Conservation (phyloP, 805 yeast genomes). For the Yamadazyma endophytica region DNA sequence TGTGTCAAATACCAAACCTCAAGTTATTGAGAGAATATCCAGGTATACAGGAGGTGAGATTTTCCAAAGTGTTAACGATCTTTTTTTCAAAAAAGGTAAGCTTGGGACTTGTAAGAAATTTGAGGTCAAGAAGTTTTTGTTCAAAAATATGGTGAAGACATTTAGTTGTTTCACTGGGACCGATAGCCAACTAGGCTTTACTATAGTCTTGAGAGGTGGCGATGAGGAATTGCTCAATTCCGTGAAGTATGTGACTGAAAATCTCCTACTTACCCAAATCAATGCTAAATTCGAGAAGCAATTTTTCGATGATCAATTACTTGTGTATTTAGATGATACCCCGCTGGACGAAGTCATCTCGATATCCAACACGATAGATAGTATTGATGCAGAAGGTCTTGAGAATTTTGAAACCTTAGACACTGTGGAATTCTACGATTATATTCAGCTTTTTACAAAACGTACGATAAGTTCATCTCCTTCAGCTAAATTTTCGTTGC, state of each 20-base stretch:
- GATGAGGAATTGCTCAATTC: slow-evolving; percentile 55
- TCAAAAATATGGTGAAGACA: slow-evolving; percentile 56
- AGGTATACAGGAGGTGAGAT: slow-evolving; percentile 81
- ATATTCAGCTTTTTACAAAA: slow-evolving; percentile 35
- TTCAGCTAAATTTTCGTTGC: slow-evolving; percentile 68
- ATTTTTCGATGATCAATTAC: slow-evolving; percentile 20
- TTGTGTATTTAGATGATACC: slow-evolving; percentile 11
- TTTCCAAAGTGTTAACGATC: slow-evolving; percentile 77
- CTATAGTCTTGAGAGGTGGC: slow-evolving; percentile 83
- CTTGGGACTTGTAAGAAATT: slow-evolving; percentile 74
- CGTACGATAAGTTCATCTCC: slow-evolving; percentile 80
- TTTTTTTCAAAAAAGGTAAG: slow-evolving; percentile 55
- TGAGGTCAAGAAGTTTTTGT: slow-evolving; percentile 64
- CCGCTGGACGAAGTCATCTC: slow-evolving; percentile 10
- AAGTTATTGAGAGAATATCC: slow-evolving; percentile 73
- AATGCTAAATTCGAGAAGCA: slow-evolving; percentile 71
- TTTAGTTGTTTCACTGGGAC: slow-evolving; percentile 80
- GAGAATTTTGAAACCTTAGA: slow-evolving; percentile 14
- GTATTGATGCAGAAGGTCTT: slow-evolving; percentile 10
- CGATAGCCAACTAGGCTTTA: slow-evolving; percentile 69
- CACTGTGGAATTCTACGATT: slow-evolving; percentile 27
- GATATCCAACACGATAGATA: slow-evolving; percentile 9
- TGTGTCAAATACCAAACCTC: slow-evolving; percentile 74
- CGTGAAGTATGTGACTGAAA: slow-evolving; percentile 74
- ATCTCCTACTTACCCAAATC: slow-evolving; percentile 73